These are phyloP conservation scores for Arachnomyces sp. DNA, from an alignment of 2,329 filamentous ascomycete species.

Conservation along the genomic window DNA sequence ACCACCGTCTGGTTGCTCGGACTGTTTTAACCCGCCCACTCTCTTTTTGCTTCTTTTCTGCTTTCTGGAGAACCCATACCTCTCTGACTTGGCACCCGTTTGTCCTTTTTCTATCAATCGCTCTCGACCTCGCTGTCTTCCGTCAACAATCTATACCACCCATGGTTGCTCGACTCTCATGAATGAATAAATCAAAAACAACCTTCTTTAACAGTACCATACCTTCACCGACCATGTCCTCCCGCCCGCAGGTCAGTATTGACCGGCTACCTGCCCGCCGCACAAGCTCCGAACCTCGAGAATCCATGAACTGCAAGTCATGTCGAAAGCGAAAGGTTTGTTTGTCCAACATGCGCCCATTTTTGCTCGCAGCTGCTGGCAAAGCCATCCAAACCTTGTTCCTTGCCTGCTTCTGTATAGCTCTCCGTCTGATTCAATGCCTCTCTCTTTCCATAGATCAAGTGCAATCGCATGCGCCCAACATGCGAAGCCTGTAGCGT, in stretches of 20 bases:
- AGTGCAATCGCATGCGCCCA: slow-evolving; percentile 77
- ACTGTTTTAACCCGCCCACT: no score
- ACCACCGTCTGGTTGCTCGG: no score
- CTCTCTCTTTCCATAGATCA: slow-evolving; percentile 55
- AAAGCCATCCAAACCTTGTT: no score
- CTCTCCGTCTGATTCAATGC: slow-evolving; percentile 7
- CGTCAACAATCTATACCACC: not conserved
- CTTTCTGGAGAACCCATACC: no score
- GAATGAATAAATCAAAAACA: not conserved
- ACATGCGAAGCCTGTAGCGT: slow-evolving; percentile 84
- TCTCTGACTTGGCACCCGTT: no score
- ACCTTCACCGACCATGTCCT: slow-evolving; percentile 39
- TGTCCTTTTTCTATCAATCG: no score
- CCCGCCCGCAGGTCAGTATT: slow-evolving; percentile 71
- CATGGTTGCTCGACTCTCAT: not conserved
- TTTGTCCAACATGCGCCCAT: not conserved
- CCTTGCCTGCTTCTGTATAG: no score
- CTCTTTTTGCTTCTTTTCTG: no score
- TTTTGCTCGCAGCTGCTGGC: no score
- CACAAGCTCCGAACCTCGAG: slow-evolving; percentile 65
- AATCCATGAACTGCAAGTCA: slow-evolving; percentile 94
- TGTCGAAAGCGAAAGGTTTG: slow-evolving; percentile 83
- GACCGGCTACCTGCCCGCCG: slow-evolving; percentile 66
- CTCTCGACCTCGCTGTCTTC: not conserved
- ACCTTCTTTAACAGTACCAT: no score